phyloP scores from a whole-genome alignment of 306 rosid genomes.

The Hippophae rhamnoides region DNA sequence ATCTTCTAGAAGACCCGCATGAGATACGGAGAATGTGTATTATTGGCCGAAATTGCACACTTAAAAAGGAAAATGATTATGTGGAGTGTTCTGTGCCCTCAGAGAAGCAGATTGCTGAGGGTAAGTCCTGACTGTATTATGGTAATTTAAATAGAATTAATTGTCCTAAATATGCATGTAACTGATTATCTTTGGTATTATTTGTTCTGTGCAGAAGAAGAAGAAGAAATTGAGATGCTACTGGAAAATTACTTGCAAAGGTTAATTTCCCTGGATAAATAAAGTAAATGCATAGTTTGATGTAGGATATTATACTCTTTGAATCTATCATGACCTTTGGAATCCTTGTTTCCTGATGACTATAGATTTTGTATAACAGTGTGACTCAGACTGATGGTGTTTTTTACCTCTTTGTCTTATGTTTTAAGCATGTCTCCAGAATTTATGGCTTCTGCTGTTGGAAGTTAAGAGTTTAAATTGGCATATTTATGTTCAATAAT shows the following conservation, averaged over 20 bases:
- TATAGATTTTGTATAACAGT: not conserved
- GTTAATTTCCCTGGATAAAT: constrained; percentile 22
- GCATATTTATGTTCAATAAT: no score
- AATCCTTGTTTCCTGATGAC: not conserved
- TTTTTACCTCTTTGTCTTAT: no score
- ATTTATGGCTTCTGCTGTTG: no score
- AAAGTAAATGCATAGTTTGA: not conserved
- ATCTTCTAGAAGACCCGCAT: constrained; percentile 83
- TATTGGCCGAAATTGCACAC: constrained; percentile 79
- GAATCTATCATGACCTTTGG: no score
- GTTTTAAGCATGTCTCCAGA: no score
- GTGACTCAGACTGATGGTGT: no score
- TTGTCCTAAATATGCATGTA: constrained; percentile 9
- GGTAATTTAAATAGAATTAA: constrained; percentile 7
- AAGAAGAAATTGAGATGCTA: constrained; percentile 99
- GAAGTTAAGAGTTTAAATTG: no score
- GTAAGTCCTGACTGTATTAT: constrained; percentile 27
- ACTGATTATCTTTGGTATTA: constrained; percentile 12
- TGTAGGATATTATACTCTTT: no score
- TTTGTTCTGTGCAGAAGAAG: constrained; percentile 65
- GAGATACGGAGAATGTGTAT: constrained; percentile 85
- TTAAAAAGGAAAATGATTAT: constrained; percentile 41
- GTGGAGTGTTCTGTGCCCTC: constrained; percentile 60
- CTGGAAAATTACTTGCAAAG: constrained; percentile 98
- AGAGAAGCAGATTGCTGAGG: constrained; percentile 89